Percentiles rank a stretch among this genome's conserved stretches.
Conservation (phyloP, 2,329 filamentous ascomycete genomes). For the Periconia sp. region DNA sequence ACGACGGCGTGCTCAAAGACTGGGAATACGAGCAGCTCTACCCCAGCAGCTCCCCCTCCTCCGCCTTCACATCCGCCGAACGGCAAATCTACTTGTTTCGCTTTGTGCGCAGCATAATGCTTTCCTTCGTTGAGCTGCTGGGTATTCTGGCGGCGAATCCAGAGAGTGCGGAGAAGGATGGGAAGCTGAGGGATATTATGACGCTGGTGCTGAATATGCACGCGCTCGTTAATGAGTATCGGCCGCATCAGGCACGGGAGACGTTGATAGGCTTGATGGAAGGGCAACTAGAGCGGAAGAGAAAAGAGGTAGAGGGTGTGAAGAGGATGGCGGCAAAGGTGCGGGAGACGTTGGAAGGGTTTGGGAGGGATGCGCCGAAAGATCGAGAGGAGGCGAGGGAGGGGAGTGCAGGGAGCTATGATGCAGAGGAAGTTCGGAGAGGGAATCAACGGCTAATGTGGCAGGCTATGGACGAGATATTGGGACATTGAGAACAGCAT, state of each 20-base stretch:
- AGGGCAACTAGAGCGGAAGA: conserved; percentile 75
- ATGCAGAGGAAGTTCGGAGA: conserved; percentile 20
- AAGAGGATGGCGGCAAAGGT: conserved; percentile 74
- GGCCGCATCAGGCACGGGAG: conserved; percentile 90
- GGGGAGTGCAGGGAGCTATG: conserved; percentile 17
- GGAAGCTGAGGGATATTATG: conserved; percentile 79
- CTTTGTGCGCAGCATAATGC: conserved; percentile 80
- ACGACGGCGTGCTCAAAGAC: conserved; percentile 68
- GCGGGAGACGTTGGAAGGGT: conserved; percentile 71
- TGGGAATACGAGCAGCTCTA: conserved; percentile 76
- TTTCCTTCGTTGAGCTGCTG: conserved; percentile 87
- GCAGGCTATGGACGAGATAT: conserved; percentile 42
- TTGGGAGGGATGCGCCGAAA: conserved; percentile 51
- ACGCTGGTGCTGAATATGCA: conserved; percentile 90
- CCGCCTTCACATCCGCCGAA: conserved; percentile 53
- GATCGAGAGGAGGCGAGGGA: conserved; percentile 14
- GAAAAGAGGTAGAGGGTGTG: conserved; percentile 74
- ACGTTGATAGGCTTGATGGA: conserved; percentile 88
- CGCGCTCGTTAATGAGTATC: conserved; percentile 91
- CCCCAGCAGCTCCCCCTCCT: conserved; percentile 50
- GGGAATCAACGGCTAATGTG: conserved; percentile 42
- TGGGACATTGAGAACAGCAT: conserved; percentile 27
- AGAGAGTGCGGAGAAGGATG: conserved; percentile 57
- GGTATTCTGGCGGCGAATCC: conserved; percentile 74
- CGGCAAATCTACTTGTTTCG: conserved; percentile 71